phyloP scores from a whole-genome alignment of 169 alveolate species.

The Cryptosporidium muris region DNA sequence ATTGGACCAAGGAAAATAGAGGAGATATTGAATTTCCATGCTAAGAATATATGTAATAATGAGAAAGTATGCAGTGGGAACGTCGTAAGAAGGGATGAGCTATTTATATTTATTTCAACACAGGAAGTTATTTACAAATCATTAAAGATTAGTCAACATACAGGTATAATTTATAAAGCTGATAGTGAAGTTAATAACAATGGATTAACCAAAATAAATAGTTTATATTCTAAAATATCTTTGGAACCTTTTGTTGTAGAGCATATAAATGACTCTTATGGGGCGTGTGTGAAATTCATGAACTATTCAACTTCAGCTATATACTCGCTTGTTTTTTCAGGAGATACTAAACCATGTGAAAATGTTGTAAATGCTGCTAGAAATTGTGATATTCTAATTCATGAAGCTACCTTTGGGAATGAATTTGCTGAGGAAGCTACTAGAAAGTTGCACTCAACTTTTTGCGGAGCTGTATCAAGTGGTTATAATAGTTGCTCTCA shows the following conservation, averaged over 20 bases:
- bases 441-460: constrained; percentile 81
- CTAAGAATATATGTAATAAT: neutral
- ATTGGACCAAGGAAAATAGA: constrained; percentile 56
- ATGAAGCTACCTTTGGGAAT: constrained; percentile 90
- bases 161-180: no score
- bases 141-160: no score
- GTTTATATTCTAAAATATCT: constrained; percentile 2
- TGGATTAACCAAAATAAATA: neutral
- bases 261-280: constrained; percentile 74
- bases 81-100: no score
- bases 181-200: no score
- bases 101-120: no score
- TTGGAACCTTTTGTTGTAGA: constrained; percentile 68
- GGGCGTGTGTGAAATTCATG: constrained; percentile 82
- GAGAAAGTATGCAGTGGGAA: neutral
- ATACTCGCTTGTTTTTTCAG: constrained; percentile 86
- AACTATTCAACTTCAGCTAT: constrained; percentile 1
- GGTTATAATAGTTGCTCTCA: constrained; percentile 77
- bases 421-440: constrained; percentile 80
- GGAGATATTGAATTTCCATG: constrained; percentile 4
- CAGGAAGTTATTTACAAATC: no score
- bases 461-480: constrained; percentile 81
- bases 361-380: constrained; percentile 81
- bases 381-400: constrained; percentile 86
- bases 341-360: constrained; percentile 90